Evolutionary conservation across 108 stramenopile species (phyloP).

Genomic region (Cyclotella atomus): DNA sequence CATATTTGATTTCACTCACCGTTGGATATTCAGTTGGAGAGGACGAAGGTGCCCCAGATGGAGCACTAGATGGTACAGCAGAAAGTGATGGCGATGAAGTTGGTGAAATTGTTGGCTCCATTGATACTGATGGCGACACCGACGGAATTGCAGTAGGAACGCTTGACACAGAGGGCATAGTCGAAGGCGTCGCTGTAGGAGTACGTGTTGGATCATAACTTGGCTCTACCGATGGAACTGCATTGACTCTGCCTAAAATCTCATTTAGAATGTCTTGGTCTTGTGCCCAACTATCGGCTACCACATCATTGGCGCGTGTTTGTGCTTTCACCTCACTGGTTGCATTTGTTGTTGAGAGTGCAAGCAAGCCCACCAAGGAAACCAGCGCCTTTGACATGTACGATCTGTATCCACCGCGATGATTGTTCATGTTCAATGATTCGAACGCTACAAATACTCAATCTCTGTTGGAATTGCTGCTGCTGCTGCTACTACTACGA

Average conservation of each 20-base stretch:
- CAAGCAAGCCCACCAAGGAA: background rate
- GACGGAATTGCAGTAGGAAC: constrained; percentile 3
- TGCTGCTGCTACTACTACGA: background rate
- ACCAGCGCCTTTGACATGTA: background rate
- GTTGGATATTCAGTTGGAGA: constrained; percentile 2
- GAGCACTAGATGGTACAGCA: constrained; percentile 7
- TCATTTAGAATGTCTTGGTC: constrained; percentile 8
- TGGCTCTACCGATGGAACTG: constrained; percentile 5
- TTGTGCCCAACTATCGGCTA: constrained; percentile 12
- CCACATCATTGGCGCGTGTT: constrained; percentile 1
- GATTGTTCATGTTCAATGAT: background rate
- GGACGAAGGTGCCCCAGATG: background rate
- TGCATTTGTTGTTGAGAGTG: background rate
- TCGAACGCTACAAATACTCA: too few species aligned
- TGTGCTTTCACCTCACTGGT: background rate
- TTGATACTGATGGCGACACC: constrained; percentile 9
- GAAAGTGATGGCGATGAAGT: constrained; percentile 21
- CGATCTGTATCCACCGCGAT: background rate
- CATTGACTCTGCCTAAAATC: constrained; percentile 6
- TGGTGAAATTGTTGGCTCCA: constrained; percentile 9
- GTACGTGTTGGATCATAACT: constrained; percentile 1
- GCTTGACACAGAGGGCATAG: background rate
- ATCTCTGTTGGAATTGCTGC: background rate
- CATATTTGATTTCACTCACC: background rate
- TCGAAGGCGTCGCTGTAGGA: constrained; percentile 7